A percentile compares a stretch with the other conserved stretches of the same genome.
Evolutionary conservation across 2,329 filamentous ascomycete species (phyloP).

Genomic region (Domatiomyces catenatus): DNA sequence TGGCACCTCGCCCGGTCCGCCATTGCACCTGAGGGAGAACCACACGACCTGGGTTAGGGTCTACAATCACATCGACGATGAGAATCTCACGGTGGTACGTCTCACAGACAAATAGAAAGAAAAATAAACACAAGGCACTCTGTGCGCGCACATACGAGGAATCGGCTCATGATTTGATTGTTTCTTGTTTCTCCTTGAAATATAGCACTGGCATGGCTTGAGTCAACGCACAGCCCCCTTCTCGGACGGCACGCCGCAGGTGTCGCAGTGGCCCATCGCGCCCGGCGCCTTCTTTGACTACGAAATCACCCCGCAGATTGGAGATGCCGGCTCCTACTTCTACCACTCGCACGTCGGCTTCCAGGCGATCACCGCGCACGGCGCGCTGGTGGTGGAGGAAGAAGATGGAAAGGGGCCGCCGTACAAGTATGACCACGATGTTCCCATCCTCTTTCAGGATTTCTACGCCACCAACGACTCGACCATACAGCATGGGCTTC

Average conservation of each 20-base stretch:
- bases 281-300: conserved; percentile 51
- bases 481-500: conserved; percentile 36
- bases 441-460: conserved; percentile 40
- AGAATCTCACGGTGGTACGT: conserved; percentile 42
- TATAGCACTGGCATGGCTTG: conserved; percentile 54
- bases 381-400: conserved; percentile 43
- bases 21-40: conserved; percentile 30
- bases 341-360: conserved; percentile 54
- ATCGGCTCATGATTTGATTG: neutral
- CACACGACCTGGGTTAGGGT: conserved; percentile 40
- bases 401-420: conserved; percentile 25
- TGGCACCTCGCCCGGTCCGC: conserved; percentile 37
- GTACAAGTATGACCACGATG: conserved; percentile 48
- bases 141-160: no score
- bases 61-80: conserved; percentile 39
- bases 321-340: conserved; percentile 48
- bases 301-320: conserved; percentile 38
- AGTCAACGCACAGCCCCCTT: conserved; percentile 45
- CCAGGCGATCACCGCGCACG: conserved; percentile 43
- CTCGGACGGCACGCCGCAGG: conserved; percentile 46
- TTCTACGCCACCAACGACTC: conserved; percentile 41
- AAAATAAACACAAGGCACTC: neutral
- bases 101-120: no score
- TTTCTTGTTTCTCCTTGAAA: no score
- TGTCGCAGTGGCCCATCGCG: conserved; percentile 51